Base-by-base conservation (phyloP, 177 flowering plant species). In the Vitis hybrid region DNA sequence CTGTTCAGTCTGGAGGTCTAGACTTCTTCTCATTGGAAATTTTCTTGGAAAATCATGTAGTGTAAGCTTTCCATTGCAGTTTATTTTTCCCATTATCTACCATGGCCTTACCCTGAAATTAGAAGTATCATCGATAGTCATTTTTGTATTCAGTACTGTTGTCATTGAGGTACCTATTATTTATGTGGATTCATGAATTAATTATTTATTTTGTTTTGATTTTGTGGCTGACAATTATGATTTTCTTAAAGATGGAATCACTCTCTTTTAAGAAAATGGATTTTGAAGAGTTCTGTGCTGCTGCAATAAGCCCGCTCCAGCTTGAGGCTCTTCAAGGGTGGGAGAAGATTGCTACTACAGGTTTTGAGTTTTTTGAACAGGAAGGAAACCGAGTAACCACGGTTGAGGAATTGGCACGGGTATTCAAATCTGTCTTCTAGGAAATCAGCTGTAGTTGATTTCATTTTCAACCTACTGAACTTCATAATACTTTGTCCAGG, bases 201-300 rank as follows among this genome's bases (percentile, higher is more conserved):
- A 7, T 50, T 49, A 14, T 21, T 58, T 40, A 35, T 11, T 7
- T 57, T 14, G n/a, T n/a, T n/a, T 17, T 46, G 46, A 55, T 59
- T 61, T 18, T 17, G 15, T 21, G 18, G 52, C 70, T 73, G n/a
- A 71, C 51, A 54, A 19, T 50, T 62, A 17, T 15, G 19, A 32
- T 71, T 51, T 48, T 27, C 52, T 32, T 65, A 40, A 60, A 96
- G 99, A 84, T 96, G 99, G 97, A 92, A 66, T 84, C 91, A 2
- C 85, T 94, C 2, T 72, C 89, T 7, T 74, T 81, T 50, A 84
- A 84, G 69, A 87, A 74, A 68, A 88, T 96, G 88, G 81, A 85
- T 60, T 96, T 92, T 40, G 91, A 90, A 67, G 98, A 96, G 78
- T 92, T 96, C 67, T 96, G 97, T 73, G 97, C 94, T 49, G 99